These are phyloP conservation scores for Silybum marianum DNA, from an alignment of 129 eudicot genomes.

Conservation along the genomic window DNA sequence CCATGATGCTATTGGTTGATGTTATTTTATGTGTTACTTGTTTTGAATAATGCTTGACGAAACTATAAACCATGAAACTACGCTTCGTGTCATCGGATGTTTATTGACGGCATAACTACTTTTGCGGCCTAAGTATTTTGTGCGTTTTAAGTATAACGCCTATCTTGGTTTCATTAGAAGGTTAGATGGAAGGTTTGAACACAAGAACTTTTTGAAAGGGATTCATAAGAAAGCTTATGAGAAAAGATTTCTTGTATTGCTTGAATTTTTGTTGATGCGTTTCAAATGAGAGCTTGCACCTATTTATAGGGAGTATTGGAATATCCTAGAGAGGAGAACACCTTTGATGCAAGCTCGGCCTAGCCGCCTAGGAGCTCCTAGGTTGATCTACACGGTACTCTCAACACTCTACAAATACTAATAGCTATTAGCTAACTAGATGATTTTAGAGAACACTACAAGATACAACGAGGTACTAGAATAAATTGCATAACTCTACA, in stretches of 20 bases:
- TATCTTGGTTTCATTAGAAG: neutral
- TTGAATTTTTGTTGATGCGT: neutral
- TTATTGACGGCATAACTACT: neutral
- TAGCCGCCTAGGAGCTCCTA: constrained; percentile 5
- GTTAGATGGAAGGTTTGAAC: neutral
- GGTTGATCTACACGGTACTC: neutral
- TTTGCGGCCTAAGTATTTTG: neutral
- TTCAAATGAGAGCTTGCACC: neutral
- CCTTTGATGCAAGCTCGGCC: neutral
- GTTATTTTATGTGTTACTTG: neutral
- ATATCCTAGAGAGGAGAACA: neutral
- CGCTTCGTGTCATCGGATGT: neutral
- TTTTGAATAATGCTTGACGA: constrained; percentile 10
- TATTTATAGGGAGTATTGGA: neutral
- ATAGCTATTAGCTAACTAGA: neutral
- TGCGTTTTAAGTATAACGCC: neutral
- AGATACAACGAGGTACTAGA: neutral
- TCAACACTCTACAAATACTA: neutral
- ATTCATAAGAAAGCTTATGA: neutral
- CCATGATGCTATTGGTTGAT: constrained; percentile 7
- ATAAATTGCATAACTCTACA: neutral
- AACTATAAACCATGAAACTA: neutral
- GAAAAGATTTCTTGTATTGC: neutral
- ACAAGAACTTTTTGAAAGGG: neutral
- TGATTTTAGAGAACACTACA: neutral